Evolutionary conservation across 192 early-diverging fungal species (phyloP).

Genomic region (Rhizophagus prolifer): DNA sequence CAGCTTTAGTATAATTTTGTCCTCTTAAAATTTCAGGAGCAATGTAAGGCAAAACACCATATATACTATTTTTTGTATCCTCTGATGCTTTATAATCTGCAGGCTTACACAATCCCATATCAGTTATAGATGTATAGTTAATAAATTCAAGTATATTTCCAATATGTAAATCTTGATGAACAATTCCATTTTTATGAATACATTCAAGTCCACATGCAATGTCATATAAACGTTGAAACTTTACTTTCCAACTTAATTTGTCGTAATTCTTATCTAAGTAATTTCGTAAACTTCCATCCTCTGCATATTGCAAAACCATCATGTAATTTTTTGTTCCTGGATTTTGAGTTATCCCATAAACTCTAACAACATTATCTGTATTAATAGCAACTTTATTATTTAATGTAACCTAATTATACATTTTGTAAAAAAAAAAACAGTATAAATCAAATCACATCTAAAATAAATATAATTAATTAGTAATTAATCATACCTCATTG

Average conservation of each 20-base stretch:
- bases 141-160: conserved; percentile 6
- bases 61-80: background rate
- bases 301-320: background rate
- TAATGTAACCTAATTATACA: background rate
- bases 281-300: background rate
- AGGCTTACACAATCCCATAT: conserved; percentile 11
- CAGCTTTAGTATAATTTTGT: conserved; percentile 4
- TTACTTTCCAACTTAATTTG: background rate
- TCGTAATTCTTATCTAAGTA: background rate
- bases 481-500: background rate
- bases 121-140: background rate
- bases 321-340: background rate
- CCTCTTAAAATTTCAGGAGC: conserved; percentile 23
- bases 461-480: background rate
- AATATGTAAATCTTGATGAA: conserved; percentile 14
- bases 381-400: background rate
- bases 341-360: conserved; percentile 8
- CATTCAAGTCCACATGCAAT: background rate
- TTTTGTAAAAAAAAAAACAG: too few relatives aligned
- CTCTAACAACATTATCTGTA: background rate
- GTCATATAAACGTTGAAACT: background rate
- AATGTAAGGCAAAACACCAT: conserved; percentile 21
- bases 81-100: too few relatives aligned
- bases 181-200: background rate
- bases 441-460: background rate